phyloP scores from a whole-genome alignment of 768 basidiomycete species.

The Austroboletus festivus region DNA sequence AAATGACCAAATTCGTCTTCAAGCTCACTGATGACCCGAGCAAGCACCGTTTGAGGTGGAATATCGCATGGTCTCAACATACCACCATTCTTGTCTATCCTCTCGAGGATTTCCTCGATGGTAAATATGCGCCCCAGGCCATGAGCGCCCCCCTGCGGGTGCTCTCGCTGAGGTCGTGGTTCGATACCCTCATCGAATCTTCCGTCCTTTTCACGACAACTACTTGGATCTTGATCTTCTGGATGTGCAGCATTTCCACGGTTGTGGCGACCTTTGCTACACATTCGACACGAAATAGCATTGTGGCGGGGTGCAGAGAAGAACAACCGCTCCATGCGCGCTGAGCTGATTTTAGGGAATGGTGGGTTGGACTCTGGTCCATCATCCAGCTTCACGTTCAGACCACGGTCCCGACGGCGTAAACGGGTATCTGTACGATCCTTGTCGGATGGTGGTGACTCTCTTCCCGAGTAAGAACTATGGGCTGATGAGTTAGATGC shows the following conservation, averaged over 20 bases:
- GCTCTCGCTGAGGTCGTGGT: not conserved
- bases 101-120: slow-evolving; percentile 26
- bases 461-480: slow-evolving; percentile 8
- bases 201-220: no score
- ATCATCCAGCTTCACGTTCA: slow-evolving; percentile 12
- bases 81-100: slow-evolving; percentile 25
- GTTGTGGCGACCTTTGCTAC: slow-evolving; percentile 52
- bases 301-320: slow-evolving; percentile 79
- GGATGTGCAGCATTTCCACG: not conserved
- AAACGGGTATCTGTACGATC: not conserved
- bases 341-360: slow-evolving; percentile 82
- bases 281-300: slow-evolving; percentile 59
- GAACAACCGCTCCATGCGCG: slow-evolving; percentile 74
- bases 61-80: slow-evolving; percentile 34
- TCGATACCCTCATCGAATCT: slow-evolving; percentile 13
- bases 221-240: no score
- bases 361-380: slow-evolving; percentile 40
- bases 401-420: slow-evolving; percentile 2
- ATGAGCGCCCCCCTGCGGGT: slow-evolving; percentile 1
- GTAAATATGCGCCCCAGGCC: slow-evolving; percentile 8
- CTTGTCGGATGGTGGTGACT: slow-evolving; percentile 4
- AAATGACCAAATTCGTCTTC: slow-evolving; percentile 96
- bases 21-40: slow-evolving; percentile 78
- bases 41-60: slow-evolving; percentile 86
- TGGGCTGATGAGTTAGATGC: slow-evolving; percentile 30